phyloP scores from a whole-genome alignment of 2,329 filamentous ascomycete species.

The Trichoderma semiorbis region DNA sequence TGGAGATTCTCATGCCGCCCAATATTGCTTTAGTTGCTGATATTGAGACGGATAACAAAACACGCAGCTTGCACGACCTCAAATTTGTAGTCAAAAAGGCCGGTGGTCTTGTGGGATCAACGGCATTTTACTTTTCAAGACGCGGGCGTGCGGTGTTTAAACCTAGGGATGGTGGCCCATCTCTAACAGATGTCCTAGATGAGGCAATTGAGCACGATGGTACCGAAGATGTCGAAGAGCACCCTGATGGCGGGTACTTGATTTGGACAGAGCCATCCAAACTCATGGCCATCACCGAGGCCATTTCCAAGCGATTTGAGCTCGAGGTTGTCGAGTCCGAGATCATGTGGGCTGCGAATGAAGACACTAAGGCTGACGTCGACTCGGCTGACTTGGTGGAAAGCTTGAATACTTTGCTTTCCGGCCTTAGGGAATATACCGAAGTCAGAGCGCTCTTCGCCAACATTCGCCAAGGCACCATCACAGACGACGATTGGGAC shows the following conservation, averaged over 20 bases:
- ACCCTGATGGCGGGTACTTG: slow-evolving; percentile 66
- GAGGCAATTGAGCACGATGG: slow-evolving; percentile 78
- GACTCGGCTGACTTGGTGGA: slow-evolving; percentile 54
- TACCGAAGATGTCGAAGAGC: slow-evolving; percentile 66
- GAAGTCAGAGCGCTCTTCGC: slow-evolving; percentile 78
- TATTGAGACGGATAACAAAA: slow-evolving; percentile 78
- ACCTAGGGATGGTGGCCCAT: slow-evolving; percentile 43
- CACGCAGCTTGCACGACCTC: slow-evolving; percentile 69
- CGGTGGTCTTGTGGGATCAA: slow-evolving; percentile 68
- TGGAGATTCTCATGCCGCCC: slow-evolving; percentile 78
- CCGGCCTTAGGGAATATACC: slow-evolving; percentile 60
- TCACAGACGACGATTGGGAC: slow-evolving; percentile 53
- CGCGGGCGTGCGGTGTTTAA: slow-evolving; percentile 72
- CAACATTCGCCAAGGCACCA: slow-evolving; percentile 56
- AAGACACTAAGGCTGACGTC: slow-evolving; percentile 68
- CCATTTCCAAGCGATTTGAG: slow-evolving; percentile 59
- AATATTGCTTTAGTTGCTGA: slow-evolving; percentile 79
- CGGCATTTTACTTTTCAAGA: slow-evolving; percentile 80
- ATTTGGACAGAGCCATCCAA: slow-evolving; percentile 45
- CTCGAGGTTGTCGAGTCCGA: slow-evolving; percentile 70
- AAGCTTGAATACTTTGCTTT: slow-evolving; percentile 57
- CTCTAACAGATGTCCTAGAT: slow-evolving; percentile 72
- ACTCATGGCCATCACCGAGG: slow-evolving; percentile 34
- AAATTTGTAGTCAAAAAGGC: slow-evolving; percentile 66
- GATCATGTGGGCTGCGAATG: slow-evolving; percentile 81